These are phyloP conservation scores for Boletales sp. DNA, from an alignment of 768 basidiomycete genomes.

Conservation along the genomic window DNA sequence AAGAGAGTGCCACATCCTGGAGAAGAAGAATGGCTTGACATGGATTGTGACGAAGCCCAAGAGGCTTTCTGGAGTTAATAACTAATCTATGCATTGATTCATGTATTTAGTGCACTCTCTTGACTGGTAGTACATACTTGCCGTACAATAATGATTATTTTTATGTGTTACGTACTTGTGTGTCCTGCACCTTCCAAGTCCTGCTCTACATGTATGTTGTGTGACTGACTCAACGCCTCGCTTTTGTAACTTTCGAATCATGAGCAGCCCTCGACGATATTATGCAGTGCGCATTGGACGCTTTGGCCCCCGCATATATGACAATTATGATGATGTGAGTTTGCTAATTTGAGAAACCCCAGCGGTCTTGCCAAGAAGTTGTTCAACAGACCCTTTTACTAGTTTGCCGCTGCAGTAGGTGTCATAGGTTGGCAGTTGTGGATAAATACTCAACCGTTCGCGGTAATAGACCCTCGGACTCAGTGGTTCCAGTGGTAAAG, in stretches of 20 bases:
- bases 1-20: slow-evolving; percentile 11
- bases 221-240: too few species aligned
- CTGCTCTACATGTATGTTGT: too few species aligned
- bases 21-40: slow-evolving; percentile 22
- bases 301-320: slow-evolving; percentile 31
- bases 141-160: too few species aligned
- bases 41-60: slow-evolving; percentile 37
- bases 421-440: background rate
- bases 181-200: too few species aligned
- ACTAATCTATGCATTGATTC: background rate
- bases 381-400: background rate
- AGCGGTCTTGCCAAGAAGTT: background rate
- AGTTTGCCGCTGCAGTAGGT: slow-evolving; percentile 27
- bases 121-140: too few species aligned
- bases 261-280: slow-evolving; percentile 22
- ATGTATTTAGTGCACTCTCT: too few species aligned
- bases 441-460: background rate
- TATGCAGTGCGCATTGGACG: slow-evolving; percentile 36
- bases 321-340: slow-evolving; percentile 27
- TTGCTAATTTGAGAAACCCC: background rate
- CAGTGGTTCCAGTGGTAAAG: slow-evolving; percentile 32
- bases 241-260: background rate
- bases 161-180: too few species aligned
- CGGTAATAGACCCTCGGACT: slow-evolving; percentile 23
- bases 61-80: slow-evolving; percentile 28